A percentile compares a stretch with the other conserved stretches of the same genome.
Evolutionary conservation across 2,329 filamentous ascomycete species (phyloP).

Genomic region (Phyllosticta capitalensis): DNA sequence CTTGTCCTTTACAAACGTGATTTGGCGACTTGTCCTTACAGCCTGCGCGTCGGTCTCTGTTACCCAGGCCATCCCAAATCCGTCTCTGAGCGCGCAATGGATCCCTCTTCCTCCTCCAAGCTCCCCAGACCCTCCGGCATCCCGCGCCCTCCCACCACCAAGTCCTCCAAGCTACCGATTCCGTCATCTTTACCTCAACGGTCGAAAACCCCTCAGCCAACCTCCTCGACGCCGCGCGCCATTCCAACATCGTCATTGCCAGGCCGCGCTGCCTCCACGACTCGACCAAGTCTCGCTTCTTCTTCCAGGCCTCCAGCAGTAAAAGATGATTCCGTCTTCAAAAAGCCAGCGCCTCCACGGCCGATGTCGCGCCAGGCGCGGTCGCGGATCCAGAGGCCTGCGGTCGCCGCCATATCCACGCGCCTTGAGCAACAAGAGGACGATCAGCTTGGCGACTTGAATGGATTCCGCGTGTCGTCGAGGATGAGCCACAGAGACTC

Average conservation of each 20-base stretch:
- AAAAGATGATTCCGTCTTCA: conserved; percentile 24
- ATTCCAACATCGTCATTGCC: conserved; percentile 38
- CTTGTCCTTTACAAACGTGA: neutral
- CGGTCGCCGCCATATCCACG: conserved; percentile 4
- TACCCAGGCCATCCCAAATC: conserved; percentile 12
- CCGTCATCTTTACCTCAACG: conserved; percentile 17
- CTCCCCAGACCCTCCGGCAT: conserved; percentile 14
- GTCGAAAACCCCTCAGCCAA: neutral
- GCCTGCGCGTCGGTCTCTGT: neutral
- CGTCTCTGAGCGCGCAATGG: conserved; percentile 19
- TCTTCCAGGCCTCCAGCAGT: neutral
- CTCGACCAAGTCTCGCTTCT: neutral
- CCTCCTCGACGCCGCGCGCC: conserved; percentile 14
- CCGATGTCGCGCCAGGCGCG: conserved; percentile 25
- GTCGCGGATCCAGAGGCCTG: conserved; percentile 13
- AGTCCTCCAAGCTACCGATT: conserved; percentile 41
- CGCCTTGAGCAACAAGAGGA: conserved; percentile 4
- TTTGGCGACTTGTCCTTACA: neutral
- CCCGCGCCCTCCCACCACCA: conserved; percentile 29
- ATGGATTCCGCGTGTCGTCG: conserved; percentile 31
- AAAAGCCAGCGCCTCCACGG: conserved; percentile 26
- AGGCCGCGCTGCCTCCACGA: conserved; percentile 18
- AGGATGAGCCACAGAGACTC: conserved; percentile 25
- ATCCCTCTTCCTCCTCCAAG: conserved; percentile 16
- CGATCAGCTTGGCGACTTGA: conserved; percentile 29